A percentile compares a stretch with the other conserved stretches of the same genome.
Evolutionary conservation across 768 basidiomycete genomes (phyloP).

Genomic region (Botryobasidium botryosum): DNA sequence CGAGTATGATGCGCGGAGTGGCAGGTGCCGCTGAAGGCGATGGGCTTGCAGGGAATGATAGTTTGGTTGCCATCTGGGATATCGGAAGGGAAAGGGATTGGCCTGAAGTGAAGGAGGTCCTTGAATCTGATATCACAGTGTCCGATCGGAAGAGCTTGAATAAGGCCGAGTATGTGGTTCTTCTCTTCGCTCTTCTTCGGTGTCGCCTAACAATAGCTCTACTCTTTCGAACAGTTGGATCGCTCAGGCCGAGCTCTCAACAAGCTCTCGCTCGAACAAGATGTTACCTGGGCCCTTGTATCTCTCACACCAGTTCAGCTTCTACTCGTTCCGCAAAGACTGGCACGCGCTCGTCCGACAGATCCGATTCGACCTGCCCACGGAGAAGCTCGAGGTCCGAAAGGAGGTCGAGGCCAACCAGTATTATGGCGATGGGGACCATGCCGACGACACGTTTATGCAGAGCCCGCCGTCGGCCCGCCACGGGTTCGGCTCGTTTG

Average conservation of each 20-base stretch:
- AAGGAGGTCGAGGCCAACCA: slow-evolving; percentile 42
- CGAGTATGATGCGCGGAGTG: slow-evolving; percentile 4
- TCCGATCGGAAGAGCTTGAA: too few species aligned
- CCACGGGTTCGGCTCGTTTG: slow-evolving; percentile 32
- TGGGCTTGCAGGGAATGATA: slow-evolving; percentile 21
- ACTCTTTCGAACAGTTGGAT: slow-evolving; percentile 33
- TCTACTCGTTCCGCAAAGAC: slow-evolving; percentile 55
- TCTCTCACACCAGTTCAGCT: slow-evolving; percentile 70
- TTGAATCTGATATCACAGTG: too few species aligned
- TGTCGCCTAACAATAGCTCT: not conserved
- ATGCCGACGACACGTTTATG: slow-evolving; percentile 2
- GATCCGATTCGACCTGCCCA: slow-evolving; percentile 40
- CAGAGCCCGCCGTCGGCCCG: slow-evolving; percentile 1
- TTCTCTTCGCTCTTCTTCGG: not conserved
- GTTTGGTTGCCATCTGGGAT: slow-evolving; percentile 46
- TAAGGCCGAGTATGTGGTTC: slow-evolving; percentile 12
- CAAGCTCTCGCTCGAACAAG: slow-evolving; percentile 37
- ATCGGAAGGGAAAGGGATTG: slow-evolving; percentile 35
- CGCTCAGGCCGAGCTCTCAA: slow-evolving; percentile 69
- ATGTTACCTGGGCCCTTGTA: slow-evolving; percentile 65
- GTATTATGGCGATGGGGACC: not conserved
- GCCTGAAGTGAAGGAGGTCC: slow-evolving; percentile 31
- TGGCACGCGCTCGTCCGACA: slow-evolving; percentile 51
- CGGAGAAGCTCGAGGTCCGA: slow-evolving; percentile 49
- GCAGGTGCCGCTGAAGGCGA: not conserved